phyloP scores from a whole-genome alignment of 2,329 filamentous ascomycete species.

The Neofusicoccum umdonicola region DNA sequence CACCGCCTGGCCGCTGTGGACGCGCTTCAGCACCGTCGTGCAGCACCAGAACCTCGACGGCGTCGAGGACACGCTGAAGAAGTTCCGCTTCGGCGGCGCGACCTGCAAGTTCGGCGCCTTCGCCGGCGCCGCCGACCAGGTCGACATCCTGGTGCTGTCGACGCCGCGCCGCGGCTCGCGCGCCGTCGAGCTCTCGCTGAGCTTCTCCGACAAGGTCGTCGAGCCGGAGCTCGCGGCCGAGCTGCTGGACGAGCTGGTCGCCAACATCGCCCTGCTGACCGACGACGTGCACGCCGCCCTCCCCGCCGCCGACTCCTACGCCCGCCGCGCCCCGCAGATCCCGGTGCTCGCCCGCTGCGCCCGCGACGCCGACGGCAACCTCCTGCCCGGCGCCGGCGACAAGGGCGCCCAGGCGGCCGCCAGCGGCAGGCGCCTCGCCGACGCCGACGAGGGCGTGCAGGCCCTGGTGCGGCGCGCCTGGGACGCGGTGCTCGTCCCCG shows the following conservation, averaged over 20 bases:
- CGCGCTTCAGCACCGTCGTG: slow-evolving; percentile 34
- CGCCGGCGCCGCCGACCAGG: slow-evolving; percentile 32
- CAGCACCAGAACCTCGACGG: slow-evolving; percentile 37
- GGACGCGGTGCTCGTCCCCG: slow-evolving; percentile 8
- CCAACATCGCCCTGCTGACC: slow-evolving; percentile 28
- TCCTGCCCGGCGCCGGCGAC: background rate
- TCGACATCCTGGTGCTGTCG: slow-evolving; percentile 33
- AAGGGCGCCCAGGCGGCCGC: background rate
- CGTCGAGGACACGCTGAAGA: slow-evolving; percentile 49
- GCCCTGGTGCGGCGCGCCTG: slow-evolving; percentile 30
- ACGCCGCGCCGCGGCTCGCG: slow-evolving; percentile 23
- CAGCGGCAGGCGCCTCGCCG: slow-evolving; percentile 17
- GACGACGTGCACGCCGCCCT: slow-evolving; percentile 28
- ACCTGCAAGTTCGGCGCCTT: slow-evolving; percentile 31
- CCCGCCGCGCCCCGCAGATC: background rate
- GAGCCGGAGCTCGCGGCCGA: slow-evolving; percentile 53
- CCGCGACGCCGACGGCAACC: background rate
- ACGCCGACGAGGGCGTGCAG: slow-evolving; percentile 24
- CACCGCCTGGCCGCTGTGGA: slow-evolving; percentile 38
- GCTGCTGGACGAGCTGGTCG: slow-evolving; percentile 39
- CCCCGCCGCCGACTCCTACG: slow-evolving; percentile 22
- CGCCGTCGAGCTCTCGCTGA: slow-evolving; percentile 26
- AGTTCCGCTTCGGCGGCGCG: slow-evolving; percentile 22
- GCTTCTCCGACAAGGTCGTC: slow-evolving; percentile 44
- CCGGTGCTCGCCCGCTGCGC: background rate